Conservation (phyloP, 257 asterid species). For the Henckelia pumila region DNA sequence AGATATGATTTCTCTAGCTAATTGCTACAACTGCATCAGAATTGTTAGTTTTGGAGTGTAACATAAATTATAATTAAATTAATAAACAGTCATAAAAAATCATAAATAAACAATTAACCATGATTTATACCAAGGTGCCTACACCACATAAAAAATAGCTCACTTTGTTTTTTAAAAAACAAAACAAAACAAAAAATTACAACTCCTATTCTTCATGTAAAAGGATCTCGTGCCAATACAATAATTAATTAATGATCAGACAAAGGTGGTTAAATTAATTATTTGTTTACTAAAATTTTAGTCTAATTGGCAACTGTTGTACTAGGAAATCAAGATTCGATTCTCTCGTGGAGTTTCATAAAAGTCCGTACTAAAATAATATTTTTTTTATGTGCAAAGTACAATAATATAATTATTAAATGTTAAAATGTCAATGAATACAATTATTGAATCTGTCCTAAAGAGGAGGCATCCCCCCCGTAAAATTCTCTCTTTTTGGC, state of each 20-base stretch:
- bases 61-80: too few species aligned
- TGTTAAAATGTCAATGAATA: background rate
- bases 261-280: too few species aligned
- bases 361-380: background rate
- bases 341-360: background rate
- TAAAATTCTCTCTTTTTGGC: background rate
- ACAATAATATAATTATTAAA: background rate
- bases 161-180: too few species aligned
- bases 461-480: background rate
- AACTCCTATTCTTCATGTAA: background rate
- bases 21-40: too few species aligned
- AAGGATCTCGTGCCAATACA: background rate
- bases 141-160: background rate
- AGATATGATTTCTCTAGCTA: too few species aligned
- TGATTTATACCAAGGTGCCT: too few species aligned
- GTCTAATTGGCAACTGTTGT: background rate
- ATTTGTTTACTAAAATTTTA: too few species aligned
- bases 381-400: background rate
- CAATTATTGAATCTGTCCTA: background rate
- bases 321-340: conserved; percentile 12
- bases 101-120: too few species aligned
- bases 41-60: too few species aligned
- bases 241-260: too few species aligned
- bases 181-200: too few species aligned
- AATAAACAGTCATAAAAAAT: too few species aligned